Evolutionary conservation across 2,329 filamentous ascomycete genomes (phyloP).

Genomic region (Pseudocercospora vitis): DNA sequence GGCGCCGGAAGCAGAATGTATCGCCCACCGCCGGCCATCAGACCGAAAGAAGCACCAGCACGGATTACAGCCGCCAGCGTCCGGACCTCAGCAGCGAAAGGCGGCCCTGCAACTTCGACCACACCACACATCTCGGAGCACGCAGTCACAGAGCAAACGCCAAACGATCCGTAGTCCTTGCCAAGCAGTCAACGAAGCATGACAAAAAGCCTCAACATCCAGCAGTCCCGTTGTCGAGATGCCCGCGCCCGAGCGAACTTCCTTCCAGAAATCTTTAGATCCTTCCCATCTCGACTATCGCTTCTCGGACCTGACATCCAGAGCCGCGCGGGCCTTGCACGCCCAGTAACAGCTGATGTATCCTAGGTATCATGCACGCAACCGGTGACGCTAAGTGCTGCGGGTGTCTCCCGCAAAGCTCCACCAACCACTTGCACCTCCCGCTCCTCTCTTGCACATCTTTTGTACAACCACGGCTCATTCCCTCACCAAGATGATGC

Average conservation of each 20-base stretch:
- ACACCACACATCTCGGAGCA: constrained; percentile 6
- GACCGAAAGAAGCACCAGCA: constrained; percentile 14
- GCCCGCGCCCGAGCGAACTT: constrained; percentile 24
- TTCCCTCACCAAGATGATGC: constrained; percentile 26
- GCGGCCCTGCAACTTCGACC: constrained; percentile 1
- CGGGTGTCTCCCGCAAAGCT: constrained; percentile 24
- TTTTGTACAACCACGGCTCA: constrained; percentile 17
- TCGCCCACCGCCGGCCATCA: constrained; percentile 5
- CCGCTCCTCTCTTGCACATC: constrained; percentile 16
- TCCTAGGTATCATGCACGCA: constrained; percentile 25
- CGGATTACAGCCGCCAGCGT: constrained; percentile 18
- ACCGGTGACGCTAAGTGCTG: constrained; percentile 17
- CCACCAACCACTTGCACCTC: constrained; percentile 21
- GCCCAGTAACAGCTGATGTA: constrained; percentile 13
- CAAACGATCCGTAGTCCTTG: constrained; percentile 21
- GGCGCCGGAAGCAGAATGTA: constrained; percentile 19
- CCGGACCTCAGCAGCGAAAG: constrained; percentile 12
- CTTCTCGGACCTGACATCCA: constrained; percentile 17
- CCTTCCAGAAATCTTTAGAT: constrained; percentile 27
- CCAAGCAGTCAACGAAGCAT: constrained; percentile 21
- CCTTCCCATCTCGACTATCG: constrained; percentile 18
- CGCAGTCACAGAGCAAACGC: constrained; percentile 23
- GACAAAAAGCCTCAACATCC: constrained; percentile 23
- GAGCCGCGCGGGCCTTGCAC: constrained; percentile 20
- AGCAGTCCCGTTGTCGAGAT: constrained; percentile 15